A percentile compares a stretch with the other conserved stretches of the same genome.
These are phyloP conservation scores for Choanephora cucurbitarum DNA, from an alignment of 371 early-diverging fungal genomes.

Conservation along the genomic window DNA sequence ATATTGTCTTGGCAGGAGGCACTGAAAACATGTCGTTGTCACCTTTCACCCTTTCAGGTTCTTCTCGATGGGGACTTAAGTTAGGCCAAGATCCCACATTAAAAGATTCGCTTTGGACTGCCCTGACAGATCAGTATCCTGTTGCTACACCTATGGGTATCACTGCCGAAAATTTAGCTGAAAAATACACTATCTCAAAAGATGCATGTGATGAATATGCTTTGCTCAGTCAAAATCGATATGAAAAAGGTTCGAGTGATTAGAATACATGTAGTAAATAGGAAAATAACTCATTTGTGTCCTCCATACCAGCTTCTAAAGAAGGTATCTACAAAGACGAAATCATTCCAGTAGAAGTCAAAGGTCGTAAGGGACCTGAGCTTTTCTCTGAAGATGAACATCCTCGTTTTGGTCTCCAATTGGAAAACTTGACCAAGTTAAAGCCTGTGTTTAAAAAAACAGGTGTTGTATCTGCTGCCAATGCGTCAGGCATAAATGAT, in stretches of 20 bases:
- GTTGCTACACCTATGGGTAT: slow-evolving; percentile 91
- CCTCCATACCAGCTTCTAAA: slow-evolving; percentile 32
- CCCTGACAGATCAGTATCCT: slow-evolving; percentile 89
- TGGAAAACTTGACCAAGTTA: slow-evolving; percentile 80
- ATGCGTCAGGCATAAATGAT: slow-evolving; percentile 95
- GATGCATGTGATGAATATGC: slow-evolving; percentile 90
- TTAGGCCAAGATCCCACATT: slow-evolving; percentile 87
- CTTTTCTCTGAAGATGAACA: slow-evolving; percentile 84
- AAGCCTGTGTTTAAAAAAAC: slow-evolving; percentile 89
- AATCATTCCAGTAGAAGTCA: slow-evolving; percentile 86
- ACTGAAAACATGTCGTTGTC: slow-evolving; percentile 93
- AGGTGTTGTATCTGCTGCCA: slow-evolving; percentile 94
- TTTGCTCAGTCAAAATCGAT: slow-evolving; percentile 80
- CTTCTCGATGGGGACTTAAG: slow-evolving; percentile 79
- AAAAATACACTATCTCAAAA: slow-evolving; percentile 80
- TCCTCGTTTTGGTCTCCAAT: slow-evolving; percentile 81
- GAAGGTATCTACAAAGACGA: slow-evolving; percentile 82
- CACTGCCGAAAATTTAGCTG: slow-evolving; percentile 95
- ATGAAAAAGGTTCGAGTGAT: slow-evolving; percentile 63
- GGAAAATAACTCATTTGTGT: no score
- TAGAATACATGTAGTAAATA: background rate
- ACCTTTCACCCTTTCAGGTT: slow-evolving; percentile 79
- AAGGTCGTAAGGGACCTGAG: slow-evolving; percentile 71
- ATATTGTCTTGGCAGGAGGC: slow-evolving; percentile 91
- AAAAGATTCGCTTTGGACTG: slow-evolving; percentile 86